A percentile compares a stretch with the other conserved stretches of the same genome.
Evolutionary conservation across 1,284 basidiomycete genomes (phyloP).

Genomic region (Inonotus hispidus): DNA sequence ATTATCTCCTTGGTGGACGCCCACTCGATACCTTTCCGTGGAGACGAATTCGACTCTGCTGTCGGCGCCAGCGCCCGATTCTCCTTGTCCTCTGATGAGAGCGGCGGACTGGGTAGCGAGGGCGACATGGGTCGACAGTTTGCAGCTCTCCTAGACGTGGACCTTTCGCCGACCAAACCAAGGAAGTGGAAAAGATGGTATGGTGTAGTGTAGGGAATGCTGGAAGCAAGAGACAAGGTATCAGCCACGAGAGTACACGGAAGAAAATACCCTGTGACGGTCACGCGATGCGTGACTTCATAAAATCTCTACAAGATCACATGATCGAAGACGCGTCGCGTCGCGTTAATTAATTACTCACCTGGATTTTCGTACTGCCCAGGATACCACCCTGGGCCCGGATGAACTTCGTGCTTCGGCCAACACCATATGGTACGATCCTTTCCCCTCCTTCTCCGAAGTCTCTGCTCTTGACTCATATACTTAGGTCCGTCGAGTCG

Average conservation of each 20-base stretch:
- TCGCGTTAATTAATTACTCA: background rate
- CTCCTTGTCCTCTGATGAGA: constrained; percentile 13
- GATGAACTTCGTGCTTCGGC: too few relatives aligned
- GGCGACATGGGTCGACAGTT: background rate
- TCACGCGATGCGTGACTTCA: constrained; percentile 4
- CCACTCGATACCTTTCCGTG: constrained; percentile 20
- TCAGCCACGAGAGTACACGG: background rate
- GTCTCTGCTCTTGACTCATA: too few relatives aligned
- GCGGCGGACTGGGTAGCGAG: constrained; percentile 1
- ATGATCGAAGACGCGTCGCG: background rate
- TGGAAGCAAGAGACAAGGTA: background rate
- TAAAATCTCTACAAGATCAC: background rate
- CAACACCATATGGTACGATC: too few relatives aligned
- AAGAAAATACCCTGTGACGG: background rate
- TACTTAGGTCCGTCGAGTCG: too few relatives aligned
- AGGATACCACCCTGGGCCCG: too few relatives aligned
- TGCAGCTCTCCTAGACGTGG: too few relatives aligned
- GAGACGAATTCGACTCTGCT: background rate
- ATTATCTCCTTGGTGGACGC: constrained; percentile 14
- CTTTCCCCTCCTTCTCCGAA: too few relatives aligned
- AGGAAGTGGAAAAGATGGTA: background rate
- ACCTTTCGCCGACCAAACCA: background rate
- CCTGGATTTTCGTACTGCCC: too few relatives aligned
- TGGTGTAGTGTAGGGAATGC: background rate
- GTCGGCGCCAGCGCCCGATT: background rate